A percentile compares a stretch with the other conserved stretches of the same genome.
These are phyloP conservation scores for Leccinum variicolor DNA, from an alignment of 768 basidiomycete genomes.

Conservation along the genomic window DNA sequence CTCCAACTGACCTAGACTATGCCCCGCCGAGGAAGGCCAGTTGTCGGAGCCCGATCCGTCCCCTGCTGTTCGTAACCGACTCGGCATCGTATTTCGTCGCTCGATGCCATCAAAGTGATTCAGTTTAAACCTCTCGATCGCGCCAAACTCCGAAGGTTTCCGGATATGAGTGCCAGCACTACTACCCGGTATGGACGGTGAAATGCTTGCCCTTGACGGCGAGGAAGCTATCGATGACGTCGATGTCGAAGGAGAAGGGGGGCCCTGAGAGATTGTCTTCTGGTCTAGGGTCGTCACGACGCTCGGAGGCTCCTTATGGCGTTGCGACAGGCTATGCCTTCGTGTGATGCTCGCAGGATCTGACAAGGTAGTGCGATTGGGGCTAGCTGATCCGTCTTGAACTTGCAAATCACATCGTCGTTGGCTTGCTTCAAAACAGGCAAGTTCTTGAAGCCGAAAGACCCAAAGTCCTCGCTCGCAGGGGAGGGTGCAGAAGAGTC, in stretches of 20 bases:
- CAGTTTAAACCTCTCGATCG: conserved; percentile 85
- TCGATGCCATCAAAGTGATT: conserved; percentile 75
- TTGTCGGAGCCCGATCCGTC: conserved; percentile 77
- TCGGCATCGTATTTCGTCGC: conserved; percentile 82
- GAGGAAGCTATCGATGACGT: conserved; percentile 90
- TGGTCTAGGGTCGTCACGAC: conserved; percentile 70
- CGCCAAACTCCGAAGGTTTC: conserved; percentile 87
- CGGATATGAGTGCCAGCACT: conserved; percentile 58
- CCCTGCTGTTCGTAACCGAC: conserved; percentile 80
- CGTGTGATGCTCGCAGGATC: conserved; percentile 58
- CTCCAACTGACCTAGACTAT: conserved; percentile 52
- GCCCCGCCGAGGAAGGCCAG: conserved; percentile 58
- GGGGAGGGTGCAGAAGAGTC: conserved; percentile 46
- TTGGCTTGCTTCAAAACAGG: conserved; percentile 96
- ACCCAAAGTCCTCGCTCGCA: conserved; percentile 88
- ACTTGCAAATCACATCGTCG: conserved; percentile 95
- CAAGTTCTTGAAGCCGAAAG: conserved; percentile 97
- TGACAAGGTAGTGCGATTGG: conserved; percentile 68
- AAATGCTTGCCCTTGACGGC: conserved; percentile 70
- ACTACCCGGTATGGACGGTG: conserved; percentile 69
- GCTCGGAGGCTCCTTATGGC: conserved; percentile 75
- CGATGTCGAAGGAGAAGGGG: conserved; percentile 89
- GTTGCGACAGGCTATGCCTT: conserved; percentile 75
- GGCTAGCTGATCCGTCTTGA: conserved; percentile 85
- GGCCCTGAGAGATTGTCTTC: conserved; percentile 61